Percentiles rank a stretch among this genome's conserved stretches.
Evolutionary conservation across 768 basidiomycete genomes (phyloP).

Genomic region (Sistotremastrum niveocremeum): DNA sequence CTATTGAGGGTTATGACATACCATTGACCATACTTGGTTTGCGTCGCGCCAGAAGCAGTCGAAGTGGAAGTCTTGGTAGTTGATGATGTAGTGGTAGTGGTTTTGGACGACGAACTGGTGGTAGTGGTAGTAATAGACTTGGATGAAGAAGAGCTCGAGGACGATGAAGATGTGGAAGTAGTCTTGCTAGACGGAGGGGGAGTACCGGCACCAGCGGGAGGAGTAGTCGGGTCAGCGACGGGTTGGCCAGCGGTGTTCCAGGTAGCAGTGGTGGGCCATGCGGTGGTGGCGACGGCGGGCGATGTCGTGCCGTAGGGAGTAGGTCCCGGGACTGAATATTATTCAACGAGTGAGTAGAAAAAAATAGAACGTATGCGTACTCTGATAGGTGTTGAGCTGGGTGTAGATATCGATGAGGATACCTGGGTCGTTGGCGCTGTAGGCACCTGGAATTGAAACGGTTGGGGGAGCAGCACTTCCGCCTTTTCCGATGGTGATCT

Average conservation of each 20-base stretch:
- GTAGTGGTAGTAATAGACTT: neutral
- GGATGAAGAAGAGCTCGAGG: neutral
- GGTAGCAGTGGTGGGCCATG: slow-evolving; percentile 7
- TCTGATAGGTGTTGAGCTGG: slow-evolving; percentile 4
- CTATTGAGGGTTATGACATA: neutral
- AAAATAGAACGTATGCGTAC: neutral
- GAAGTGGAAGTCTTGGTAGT: too few species aligned
- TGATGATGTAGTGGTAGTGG: neutral
- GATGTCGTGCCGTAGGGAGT: slow-evolving; percentile 4
- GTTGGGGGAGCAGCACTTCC: slow-evolving; percentile 6
- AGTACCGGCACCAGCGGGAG: neutral
- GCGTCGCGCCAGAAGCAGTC: neutral
- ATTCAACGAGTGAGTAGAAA: neutral
- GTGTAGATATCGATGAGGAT: slow-evolving; percentile 11
- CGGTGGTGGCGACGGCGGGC: slow-evolving; percentile 8
- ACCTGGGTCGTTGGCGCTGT: slow-evolving; percentile 9
- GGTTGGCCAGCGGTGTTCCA: slow-evolving; percentile 8
- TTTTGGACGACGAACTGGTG: neutral
- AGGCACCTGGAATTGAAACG: slow-evolving; percentile 11
- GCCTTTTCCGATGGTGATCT: slow-evolving; percentile 18
- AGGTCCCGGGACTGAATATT: slow-evolving; percentile 5
- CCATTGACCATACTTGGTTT: neutral
- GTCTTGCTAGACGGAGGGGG: too few species aligned
- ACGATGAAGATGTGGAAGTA: neutral
- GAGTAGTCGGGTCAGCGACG: slow-evolving; percentile 5